These are phyloP conservation scores for Arabidopsis lyrata DNA, from an alignment of 441 rosid genomes.

Conservation along the genomic window DNA sequence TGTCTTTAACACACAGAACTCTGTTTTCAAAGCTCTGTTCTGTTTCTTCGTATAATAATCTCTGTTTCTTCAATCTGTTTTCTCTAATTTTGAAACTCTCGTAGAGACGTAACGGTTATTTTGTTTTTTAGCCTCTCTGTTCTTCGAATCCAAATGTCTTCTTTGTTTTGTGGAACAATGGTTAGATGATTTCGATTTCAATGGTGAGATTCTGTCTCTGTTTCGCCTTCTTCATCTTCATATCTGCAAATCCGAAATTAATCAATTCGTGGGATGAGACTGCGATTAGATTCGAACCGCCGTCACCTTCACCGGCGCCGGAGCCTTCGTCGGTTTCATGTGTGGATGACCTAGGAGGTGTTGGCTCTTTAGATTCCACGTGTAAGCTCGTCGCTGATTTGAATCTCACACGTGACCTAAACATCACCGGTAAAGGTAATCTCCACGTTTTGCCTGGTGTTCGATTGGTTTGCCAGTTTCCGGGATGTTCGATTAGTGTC, in stretches of 20 bases:
- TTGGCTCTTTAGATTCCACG: slow-evolving; percentile 82
- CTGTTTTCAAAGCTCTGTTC: slow-evolving; percentile 17
- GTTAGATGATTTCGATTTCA: slow-evolving; percentile 47
- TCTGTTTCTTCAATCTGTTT: background rate
- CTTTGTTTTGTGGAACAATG: slow-evolving; percentile 23
- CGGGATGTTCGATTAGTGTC: slow-evolving; percentile 70
- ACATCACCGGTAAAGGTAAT: slow-evolving; percentile 80
- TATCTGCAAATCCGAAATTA: slow-evolving; percentile 41
- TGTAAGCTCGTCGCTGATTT: slow-evolving; percentile 83
- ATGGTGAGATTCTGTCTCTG: slow-evolving; percentile 59
- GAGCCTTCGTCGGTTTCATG: slow-evolving; percentile 79
- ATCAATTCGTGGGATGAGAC: slow-evolving; percentile 50
- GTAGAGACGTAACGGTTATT: slow-evolving; percentile 36
- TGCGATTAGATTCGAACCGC: slow-evolving; percentile 58
- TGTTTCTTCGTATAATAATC: slow-evolving; percentile 3
- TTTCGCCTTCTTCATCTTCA: slow-evolving; percentile 38
- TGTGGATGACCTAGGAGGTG: slow-evolving; percentile 81
- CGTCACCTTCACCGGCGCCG: slow-evolving; percentile 49
- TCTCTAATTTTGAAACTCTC: slow-evolving; percentile 10
- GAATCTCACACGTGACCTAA: slow-evolving; percentile 73
- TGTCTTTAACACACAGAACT: slow-evolving; percentile 29
- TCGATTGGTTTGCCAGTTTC: slow-evolving; percentile 57
- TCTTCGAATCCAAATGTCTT: slow-evolving; percentile 21
- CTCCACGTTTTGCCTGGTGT: slow-evolving; percentile 71
- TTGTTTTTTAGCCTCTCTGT: too few relatives aligned